A percentile compares a stretch with the other conserved stretches of the same genome.
phyloP scores from a whole-genome alignment of 495 filamentous ascomycete genomes.

The Pyronema domesticum region DNA sequence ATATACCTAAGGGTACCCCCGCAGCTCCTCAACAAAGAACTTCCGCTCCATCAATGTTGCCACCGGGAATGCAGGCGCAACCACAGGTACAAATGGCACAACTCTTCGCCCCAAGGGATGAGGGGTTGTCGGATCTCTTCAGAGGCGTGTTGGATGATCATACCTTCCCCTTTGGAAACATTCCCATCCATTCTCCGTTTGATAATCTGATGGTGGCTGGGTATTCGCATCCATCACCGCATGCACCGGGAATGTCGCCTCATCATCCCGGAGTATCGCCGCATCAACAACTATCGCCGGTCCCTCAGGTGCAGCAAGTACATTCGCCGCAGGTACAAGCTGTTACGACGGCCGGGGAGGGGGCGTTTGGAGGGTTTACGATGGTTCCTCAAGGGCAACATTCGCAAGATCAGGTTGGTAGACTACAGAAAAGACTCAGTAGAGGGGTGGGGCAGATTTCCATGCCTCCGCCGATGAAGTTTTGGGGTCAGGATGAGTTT shows the following conservation, averaged over 20 bases:
- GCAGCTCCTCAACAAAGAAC: background rate
- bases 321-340: background rate
- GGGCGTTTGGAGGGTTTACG: no score
- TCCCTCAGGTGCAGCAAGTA: background rate
- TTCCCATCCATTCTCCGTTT: slow-evolving; percentile 15
- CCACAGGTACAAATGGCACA: background rate
- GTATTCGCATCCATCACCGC: background rate
- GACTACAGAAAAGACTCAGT: no score
- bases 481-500: no score
- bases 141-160: slow-evolving; percentile 12
- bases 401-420: no score
- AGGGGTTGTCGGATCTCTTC: slow-evolving; percentile 15
- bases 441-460: background rate
- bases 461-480: background rate
- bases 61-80: background rate
- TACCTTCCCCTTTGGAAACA: slow-evolving; percentile 14
- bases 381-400: no score
- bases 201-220: slow-evolving; percentile 7
- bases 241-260: background rate
- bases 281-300: background rate
- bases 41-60: background rate
- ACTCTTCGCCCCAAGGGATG: background rate
- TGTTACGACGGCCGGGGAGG: no score
- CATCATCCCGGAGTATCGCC: background rate
- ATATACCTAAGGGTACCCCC: background rate